Conservation (phyloP, 805 yeast genomes). For the Hanseniaspora singularis region DNA sequence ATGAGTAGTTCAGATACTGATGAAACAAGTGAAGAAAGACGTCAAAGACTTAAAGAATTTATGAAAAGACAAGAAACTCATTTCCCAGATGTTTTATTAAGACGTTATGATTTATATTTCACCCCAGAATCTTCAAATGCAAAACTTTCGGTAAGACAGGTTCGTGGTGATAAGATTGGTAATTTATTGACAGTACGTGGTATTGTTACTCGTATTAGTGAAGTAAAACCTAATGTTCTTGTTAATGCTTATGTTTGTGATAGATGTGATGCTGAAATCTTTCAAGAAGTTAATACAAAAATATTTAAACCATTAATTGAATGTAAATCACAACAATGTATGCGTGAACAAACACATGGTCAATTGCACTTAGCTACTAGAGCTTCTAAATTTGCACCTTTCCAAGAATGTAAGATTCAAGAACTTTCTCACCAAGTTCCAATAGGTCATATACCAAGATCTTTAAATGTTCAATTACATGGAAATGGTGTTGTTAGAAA, state of each 20-base stretch:
- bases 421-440: conserved; percentile 95
- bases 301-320: conserved; percentile 79
- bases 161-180: conserved; percentile 74
- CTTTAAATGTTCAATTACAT: conserved; percentile 73
- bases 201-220: conserved; percentile 87
- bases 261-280: conserved; percentile 89
- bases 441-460: conserved; percentile 91
- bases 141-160: conserved; percentile 66
- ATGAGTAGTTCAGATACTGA: conserved; percentile 22
- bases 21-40: conserved; percentile 19
- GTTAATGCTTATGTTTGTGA: conserved; percentile 97
- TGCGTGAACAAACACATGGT: conserved; percentile 69
- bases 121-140: conserved; percentile 25
- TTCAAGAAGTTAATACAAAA: conserved; percentile 82
- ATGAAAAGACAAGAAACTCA: conserved; percentile 36
- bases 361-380: conserved; percentile 84
- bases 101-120: conserved; percentile 80
- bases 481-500: conserved; percentile 74
- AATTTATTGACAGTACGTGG: conserved; percentile 83
- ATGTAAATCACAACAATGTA: conserved; percentile 74
- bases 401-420: conserved; percentile 91
- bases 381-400: conserved; percentile 88
- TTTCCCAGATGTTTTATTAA: conserved; percentile 76
- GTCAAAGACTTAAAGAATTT: conserved; percentile 23
- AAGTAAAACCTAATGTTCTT: conserved; percentile 82